Evolutionary conservation across 2,329 filamentous ascomycete species (phyloP).

Genomic region (Clarireedia homoeocarpa): DNA sequence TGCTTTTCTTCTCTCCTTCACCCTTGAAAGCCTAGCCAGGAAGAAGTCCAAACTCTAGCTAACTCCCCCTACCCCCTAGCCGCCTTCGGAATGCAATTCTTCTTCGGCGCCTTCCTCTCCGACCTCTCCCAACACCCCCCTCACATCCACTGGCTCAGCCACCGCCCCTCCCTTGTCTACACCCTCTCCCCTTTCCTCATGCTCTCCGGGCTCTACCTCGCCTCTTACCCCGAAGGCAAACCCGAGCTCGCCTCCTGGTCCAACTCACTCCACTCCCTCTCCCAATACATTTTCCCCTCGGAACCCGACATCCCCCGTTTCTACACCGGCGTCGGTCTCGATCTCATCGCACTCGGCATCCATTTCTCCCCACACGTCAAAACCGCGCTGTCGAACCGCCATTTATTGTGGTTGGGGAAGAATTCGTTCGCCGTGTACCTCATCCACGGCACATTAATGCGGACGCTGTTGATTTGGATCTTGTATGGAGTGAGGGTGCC

Average conservation of each 20-base stretch:
- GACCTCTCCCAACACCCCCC: slow-evolving; percentile 47
- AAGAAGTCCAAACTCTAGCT: background rate
- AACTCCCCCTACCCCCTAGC: slow-evolving; percentile 23
- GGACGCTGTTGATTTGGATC: slow-evolving; percentile 52
- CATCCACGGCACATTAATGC: slow-evolving; percentile 52
- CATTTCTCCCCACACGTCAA: slow-evolving; percentile 45
- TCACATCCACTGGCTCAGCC: slow-evolving; percentile 38
- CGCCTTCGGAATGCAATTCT: slow-evolving; percentile 49
- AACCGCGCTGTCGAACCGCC: slow-evolving; percentile 43
- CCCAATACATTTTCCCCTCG: slow-evolving; percentile 38
- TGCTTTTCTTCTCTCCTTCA: background rate
- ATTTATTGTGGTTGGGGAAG: slow-evolving; percentile 54
- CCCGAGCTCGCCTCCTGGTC: slow-evolving; percentile 49
- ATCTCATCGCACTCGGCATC: slow-evolving; percentile 42
- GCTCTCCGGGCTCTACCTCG: slow-evolving; percentile 45
- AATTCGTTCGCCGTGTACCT: slow-evolving; percentile 59
- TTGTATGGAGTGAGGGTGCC: slow-evolving; percentile 40
- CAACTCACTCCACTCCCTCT: slow-evolving; percentile 33
- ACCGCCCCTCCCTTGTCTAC: slow-evolving; percentile 36
- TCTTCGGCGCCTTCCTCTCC: slow-evolving; percentile 53
- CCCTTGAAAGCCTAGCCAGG: background rate
- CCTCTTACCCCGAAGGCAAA: slow-evolving; percentile 51
- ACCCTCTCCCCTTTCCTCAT: slow-evolving; percentile 43
- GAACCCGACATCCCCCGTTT: slow-evolving; percentile 42
- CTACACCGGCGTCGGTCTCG: slow-evolving; percentile 41